Conservation (phyloP, 441 rosid species). For the Pelargonium fulgidum region DNA sequence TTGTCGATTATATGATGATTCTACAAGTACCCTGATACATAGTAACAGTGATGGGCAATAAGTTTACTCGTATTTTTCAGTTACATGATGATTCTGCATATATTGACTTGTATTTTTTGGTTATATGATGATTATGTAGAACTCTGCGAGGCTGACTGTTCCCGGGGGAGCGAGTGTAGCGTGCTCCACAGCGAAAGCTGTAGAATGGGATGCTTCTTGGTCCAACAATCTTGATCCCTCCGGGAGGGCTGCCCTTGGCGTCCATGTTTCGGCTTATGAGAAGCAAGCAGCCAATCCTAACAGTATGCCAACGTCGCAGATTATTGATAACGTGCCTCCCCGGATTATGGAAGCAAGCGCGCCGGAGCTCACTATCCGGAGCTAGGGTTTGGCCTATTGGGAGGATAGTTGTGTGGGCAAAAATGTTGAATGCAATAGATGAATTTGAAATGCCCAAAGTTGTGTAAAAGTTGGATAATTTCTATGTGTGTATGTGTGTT, state of each 20-base stretch:
- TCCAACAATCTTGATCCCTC: conserved; percentile 87
- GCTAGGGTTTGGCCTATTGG: neutral
- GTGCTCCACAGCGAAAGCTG: conserved; percentile 94
- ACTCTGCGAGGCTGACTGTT: conserved; percentile 86
- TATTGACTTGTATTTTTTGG: too few relatives aligned
- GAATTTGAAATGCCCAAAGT: too few relatives aligned
- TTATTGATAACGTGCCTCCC: neutral
- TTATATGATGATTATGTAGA: conserved; percentile 34
- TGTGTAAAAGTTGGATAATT: too few relatives aligned
- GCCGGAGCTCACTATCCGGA: neutral
- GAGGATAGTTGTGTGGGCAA: too few relatives aligned
- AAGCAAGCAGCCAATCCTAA: conserved; percentile 29
- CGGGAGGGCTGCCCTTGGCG: conserved; percentile 94
- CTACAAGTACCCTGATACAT: too few relatives aligned
- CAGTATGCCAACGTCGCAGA: neutral
- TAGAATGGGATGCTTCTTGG: conserved; percentile 96
- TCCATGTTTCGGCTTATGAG: conserved; percentile 70
- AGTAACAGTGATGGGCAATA: too few relatives aligned
- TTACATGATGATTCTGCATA: too few relatives aligned
- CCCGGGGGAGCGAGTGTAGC: conserved; percentile 98
- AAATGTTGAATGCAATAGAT: too few relatives aligned
- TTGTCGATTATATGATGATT: too few relatives aligned
- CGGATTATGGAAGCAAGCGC: neutral
- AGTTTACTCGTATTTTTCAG: too few relatives aligned
- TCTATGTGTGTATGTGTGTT: too few relatives aligned